Conservation (phyloP, 805 yeast species). For the Candida maris region DNA sequence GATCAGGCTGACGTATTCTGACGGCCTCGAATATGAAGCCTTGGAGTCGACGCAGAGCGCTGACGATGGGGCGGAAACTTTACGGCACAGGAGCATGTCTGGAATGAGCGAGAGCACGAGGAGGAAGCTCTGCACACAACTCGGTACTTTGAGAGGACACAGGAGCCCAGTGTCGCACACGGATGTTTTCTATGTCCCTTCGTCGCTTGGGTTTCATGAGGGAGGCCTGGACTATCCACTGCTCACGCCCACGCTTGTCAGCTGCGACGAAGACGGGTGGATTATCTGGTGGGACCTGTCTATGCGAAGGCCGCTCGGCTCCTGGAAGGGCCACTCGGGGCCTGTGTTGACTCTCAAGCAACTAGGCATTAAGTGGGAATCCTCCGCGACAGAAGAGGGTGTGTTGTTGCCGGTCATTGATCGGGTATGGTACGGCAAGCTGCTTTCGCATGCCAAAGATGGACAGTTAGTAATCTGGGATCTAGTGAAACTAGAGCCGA, state of each 20-base stretch:
- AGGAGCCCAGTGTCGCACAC: conserved; percentile 7
- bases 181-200: conserved; percentile 19
- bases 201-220: conserved; percentile 7
- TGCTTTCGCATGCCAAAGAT: conserved; percentile 69
- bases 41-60: too few relatives aligned
- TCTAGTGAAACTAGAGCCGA: conserved; percentile 9
- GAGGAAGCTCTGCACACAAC: conserved; percentile 5
- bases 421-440: conserved; percentile 33
- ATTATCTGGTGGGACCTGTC: conserved; percentile 61
- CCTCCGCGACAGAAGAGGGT: conserved; percentile 4
- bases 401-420: conserved; percentile 21
- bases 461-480: conserved; percentile 49
- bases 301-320: conserved; percentile 50
- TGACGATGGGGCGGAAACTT: too few relatives aligned
- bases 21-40: too few relatives aligned
- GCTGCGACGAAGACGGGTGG: conserved; percentile 64
- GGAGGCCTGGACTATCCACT: conserved; percentile 15
- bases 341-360: conserved; percentile 49
- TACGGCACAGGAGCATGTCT: too few relatives aligned
- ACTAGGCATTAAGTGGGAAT: conserved; percentile 34
- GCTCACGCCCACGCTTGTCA: conserved; percentile 37
- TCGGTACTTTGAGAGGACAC: conserved; percentile 21
- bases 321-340: conserved; percentile 58
- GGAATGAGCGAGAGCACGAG: too few relatives aligned
- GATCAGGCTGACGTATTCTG: too few relatives aligned